phyloP scores from a whole-genome alignment of 208 protist species.

The Giardia duodenalis region DNA sequence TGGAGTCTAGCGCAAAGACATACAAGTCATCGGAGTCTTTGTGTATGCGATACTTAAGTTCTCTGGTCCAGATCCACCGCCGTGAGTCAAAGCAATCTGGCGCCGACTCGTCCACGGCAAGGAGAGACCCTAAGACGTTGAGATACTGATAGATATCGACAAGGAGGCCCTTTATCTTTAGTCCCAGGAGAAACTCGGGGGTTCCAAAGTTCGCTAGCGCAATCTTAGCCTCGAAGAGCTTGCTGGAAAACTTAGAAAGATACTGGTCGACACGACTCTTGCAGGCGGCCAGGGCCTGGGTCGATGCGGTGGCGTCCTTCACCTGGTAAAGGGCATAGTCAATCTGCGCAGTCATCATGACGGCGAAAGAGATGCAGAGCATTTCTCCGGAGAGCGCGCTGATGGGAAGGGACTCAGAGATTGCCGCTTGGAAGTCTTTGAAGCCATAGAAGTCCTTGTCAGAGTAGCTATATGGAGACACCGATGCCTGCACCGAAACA shows the following conservation, averaged over 20 bases:
- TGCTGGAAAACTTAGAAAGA: neutral
- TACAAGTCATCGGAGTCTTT: conserved; percentile 38
- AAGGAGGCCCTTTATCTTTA: neutral
- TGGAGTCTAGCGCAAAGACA: conserved; percentile 54
- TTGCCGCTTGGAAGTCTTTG: neutral
- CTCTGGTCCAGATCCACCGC: conserved; percentile 57
- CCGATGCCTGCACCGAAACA: neutral
- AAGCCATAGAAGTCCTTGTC: neutral
- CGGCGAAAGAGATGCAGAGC: neutral
- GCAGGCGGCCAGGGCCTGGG: neutral
- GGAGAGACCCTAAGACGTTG: neutral
- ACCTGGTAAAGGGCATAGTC: neutral
- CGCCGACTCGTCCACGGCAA: conserved; percentile 37
- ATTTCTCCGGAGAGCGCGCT: neutral
- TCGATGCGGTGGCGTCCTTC: neutral
- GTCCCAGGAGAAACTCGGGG: neutral
- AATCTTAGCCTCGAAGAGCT: neutral
- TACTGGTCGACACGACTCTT: neutral
- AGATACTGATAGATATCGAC: neutral
- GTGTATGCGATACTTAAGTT: conserved; percentile 47
- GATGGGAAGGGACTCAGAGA: neutral
- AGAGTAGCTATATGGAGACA: neutral
- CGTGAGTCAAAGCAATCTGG: conserved; percentile 56
- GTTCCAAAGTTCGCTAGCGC: conserved; percentile 4
- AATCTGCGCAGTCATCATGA: neutral